These are phyloP conservation scores for Lumnitzera racemosa DNA, from an alignment of 345 rosid genomes.

Conservation along the genomic window DNA sequence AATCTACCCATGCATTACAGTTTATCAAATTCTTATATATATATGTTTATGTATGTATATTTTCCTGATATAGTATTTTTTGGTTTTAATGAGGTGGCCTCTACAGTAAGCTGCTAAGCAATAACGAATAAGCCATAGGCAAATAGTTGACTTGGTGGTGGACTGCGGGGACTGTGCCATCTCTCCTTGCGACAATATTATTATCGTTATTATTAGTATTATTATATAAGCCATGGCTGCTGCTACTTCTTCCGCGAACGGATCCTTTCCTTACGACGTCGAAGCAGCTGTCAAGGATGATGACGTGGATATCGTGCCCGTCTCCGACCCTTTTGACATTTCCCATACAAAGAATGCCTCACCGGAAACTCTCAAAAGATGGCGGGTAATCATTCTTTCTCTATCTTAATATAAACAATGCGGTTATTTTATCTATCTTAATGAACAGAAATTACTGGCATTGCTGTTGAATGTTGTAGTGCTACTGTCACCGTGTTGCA, in stretches of 20 bases:
- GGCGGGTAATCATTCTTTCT: constrained; percentile 53
- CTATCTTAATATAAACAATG: not conserved
- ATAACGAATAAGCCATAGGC: too few species aligned
- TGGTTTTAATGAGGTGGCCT: too few species aligned
- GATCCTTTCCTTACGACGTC: not conserved
- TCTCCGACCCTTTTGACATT: constrained; percentile 59
- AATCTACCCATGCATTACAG: too few species aligned
- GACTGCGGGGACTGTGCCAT: not conserved
- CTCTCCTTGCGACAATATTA: not conserved
- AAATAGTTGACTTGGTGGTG: too few species aligned
- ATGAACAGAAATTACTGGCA: not conserved
- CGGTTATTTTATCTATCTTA: not conserved
- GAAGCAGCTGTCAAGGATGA: constrained; percentile 10
- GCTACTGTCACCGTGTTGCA: too few species aligned
- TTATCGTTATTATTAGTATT: not conserved
- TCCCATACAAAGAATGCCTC: constrained; percentile 66
- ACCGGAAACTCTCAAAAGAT: constrained; percentile 49
- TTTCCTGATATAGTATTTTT: too few species aligned
- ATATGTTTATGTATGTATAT: too few species aligned
- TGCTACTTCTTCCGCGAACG: not conserved
- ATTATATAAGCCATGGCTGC: not conserved
- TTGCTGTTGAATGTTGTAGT: not conserved
- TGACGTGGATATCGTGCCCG: constrained; percentile 11
- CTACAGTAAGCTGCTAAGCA: too few species aligned
- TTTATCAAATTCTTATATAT: too few species aligned